These are phyloP conservation scores for Cladosporium velox DNA, from an alignment of 2,329 filamentous ascomycete species.

Conservation along the genomic window DNA sequence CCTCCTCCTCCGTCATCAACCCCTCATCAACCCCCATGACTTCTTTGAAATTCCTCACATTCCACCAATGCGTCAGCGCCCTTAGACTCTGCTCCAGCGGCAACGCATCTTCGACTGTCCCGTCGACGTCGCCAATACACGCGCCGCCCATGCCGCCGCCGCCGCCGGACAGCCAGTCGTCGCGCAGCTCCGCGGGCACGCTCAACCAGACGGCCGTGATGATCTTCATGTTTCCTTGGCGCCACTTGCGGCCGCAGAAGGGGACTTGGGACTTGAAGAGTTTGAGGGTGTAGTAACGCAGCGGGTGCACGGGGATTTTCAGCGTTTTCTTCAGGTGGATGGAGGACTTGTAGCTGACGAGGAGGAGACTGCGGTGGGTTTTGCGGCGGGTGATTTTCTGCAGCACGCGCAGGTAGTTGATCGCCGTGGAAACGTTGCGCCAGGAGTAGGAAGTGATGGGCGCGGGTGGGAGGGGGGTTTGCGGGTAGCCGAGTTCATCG, in stretches of 20 bases:
- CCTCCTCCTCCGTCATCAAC: constrained; percentile 45
- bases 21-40: constrained; percentile 60
- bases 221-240: constrained; percentile 96
- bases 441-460: constrained; percentile 89
- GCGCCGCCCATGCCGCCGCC: constrained; percentile 42
- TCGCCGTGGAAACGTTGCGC: constrained; percentile 91
- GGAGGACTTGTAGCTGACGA: constrained; percentile 93
- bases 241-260: constrained; percentile 97
- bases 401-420: constrained; percentile 93
- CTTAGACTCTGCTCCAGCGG: constrained; percentile 89
- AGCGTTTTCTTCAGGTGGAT: constrained; percentile 90
- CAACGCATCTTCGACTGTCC: constrained; percentile 88
- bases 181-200: constrained; percentile 85
- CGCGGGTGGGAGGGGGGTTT: constrained; percentile 66
- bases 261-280: constrained; percentile 98
- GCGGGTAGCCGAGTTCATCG: constrained; percentile 84
- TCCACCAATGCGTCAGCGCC: constrained; percentile 92
- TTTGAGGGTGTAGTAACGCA: constrained; percentile 93
- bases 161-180: constrained; percentile 90
- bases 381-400: constrained; percentile 97
- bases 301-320: constrained; percentile 81
- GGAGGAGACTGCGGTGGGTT: constrained; percentile 86
- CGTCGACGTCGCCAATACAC: constrained; percentile 70
- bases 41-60: constrained; percentile 78
- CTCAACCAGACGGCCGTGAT: constrained; percentile 96